Base-by-base conservation (phyloP, 108 stramenopile species). In the Parmales sp. region DNA sequence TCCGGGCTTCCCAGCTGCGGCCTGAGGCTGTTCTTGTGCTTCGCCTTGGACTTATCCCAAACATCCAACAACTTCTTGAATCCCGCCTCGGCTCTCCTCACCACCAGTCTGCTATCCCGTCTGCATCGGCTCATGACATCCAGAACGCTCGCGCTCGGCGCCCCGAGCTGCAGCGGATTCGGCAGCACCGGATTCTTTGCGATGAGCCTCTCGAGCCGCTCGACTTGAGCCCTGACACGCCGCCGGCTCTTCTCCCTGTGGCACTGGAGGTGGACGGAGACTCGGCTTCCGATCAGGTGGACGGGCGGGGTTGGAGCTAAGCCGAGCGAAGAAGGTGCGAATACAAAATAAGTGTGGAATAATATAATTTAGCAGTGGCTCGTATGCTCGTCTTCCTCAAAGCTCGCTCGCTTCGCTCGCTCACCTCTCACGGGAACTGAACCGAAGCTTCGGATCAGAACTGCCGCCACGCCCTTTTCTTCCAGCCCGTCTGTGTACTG, bases 1-100 rank as follows among this genome's bases (percentile, higher is more conserved):
- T 79, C 78, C 29, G 73, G 69, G 26, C 69, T 70, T 20, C 78
- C 72, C 29, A 79, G 67, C 28, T 69, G 72, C 0, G 78, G 78
- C 31, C 75, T 36, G 3, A 79, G 70, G 19, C 38, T 16, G 8
- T 69, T 19, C 49, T 63, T 39, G 73, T 79, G 78, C 26, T 70
- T 74, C 36, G 73, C 28, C 8, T 74, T 51, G 37, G 50, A 50
- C 16, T 38, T 63, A 8, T 25, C 54, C 72, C 76, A 79, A 20
- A 63, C 45, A 16, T 36, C 8, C 48, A 77, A 23, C 28, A 54
- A 7, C 20, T 69, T 54, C 37, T 51, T 50, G 34, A 79, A 72
- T 13, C 28, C 19, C 38, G 23, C 63, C 63, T 66, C 41, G 8
- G 43, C 22, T 38, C 31, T 18, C 39, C 0, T 29, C 3, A 16